These are phyloP conservation scores for Gilbertella persicaria DNA, from an alignment of 371 early-diverging fungal genomes.

Conservation along the genomic window DNA sequence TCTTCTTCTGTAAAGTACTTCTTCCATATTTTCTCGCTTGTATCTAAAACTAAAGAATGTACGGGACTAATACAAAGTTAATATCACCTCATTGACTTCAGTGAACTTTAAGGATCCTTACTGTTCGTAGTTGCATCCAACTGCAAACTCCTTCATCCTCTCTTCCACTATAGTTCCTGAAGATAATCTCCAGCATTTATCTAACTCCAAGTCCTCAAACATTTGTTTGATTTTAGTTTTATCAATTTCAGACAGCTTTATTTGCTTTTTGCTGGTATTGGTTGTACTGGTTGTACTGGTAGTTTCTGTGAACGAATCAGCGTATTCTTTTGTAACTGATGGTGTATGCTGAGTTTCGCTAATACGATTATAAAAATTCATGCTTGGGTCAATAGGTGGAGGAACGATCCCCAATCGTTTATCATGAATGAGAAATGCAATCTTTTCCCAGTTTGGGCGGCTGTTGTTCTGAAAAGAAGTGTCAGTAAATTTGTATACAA, in stretches of 20 bases:
- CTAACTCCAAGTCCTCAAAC: conserved; percentile 10
- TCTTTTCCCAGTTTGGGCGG: conserved; percentile 17
- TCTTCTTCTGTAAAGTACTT: conserved; percentile 17
- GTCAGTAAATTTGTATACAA: too few species aligned
- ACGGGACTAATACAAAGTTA: conserved; percentile 19
- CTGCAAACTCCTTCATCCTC: conserved; percentile 18
- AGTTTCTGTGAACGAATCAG: too few species aligned
- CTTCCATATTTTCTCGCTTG: conserved; percentile 13
- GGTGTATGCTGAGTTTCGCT: too few species aligned
- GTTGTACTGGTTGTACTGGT: conserved; percentile 11
- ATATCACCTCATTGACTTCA: conserved; percentile 3
- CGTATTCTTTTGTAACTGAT: too few species aligned
- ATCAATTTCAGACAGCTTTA: conserved; percentile 11
- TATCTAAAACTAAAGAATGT: conserved; percentile 22
- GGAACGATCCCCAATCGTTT: conserved; percentile 11
- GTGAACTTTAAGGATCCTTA: conserved; percentile 13
- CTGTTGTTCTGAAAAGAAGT: conserved; percentile 14
- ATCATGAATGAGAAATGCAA: conserved; percentile 13
- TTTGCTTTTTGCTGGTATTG: conserved; percentile 17
- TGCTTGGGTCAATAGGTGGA: not conserved
- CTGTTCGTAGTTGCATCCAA: conserved; percentile 20
- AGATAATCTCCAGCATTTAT: conserved; percentile 17
- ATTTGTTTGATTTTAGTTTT: conserved; percentile 14
- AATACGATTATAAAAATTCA: too few species aligned
- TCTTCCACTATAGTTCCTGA: conserved; percentile 17